Evolutionary conservation across 495 filamentous ascomycete genomes (phyloP).

Genomic region (Jackrogersella multiformis): DNA sequence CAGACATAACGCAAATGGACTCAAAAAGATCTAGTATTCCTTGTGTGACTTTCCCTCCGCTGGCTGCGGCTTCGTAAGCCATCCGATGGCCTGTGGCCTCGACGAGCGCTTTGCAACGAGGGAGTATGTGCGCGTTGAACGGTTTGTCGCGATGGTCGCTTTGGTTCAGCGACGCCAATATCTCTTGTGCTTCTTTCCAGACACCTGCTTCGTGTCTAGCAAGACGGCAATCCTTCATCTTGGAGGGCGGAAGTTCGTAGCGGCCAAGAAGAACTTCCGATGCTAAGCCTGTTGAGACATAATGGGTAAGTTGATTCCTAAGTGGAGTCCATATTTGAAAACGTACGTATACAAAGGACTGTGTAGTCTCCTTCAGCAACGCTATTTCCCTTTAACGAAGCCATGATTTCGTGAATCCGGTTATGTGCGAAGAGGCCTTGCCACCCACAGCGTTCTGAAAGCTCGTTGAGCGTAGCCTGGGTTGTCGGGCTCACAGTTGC

Average conservation of each 20-base stretch:
- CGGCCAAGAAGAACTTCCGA: slow-evolving; percentile 50
- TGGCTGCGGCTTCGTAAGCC: slow-evolving; percentile 52
- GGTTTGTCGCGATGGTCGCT: slow-evolving; percentile 38
- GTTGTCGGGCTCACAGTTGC: slow-evolving; percentile 29
- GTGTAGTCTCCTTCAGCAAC: slow-evolving; percentile 50
- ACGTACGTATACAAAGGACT: slow-evolving; percentile 47
- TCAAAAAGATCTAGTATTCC: slow-evolving; percentile 47
- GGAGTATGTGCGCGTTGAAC: slow-evolving; percentile 48
- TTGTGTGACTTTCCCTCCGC: slow-evolving; percentile 32
- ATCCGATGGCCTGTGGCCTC: slow-evolving; percentile 51
- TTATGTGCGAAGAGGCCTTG: slow-evolving; percentile 49
- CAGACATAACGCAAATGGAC: slow-evolving; percentile 41
- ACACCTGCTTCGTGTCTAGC: slow-evolving; percentile 47
- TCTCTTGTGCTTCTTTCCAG: slow-evolving; percentile 32
- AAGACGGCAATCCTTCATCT: slow-evolving; percentile 32
- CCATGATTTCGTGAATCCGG: slow-evolving; percentile 30
- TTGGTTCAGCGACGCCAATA: slow-evolving; percentile 25
- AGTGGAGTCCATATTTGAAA: no score
- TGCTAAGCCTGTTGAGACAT: no score
- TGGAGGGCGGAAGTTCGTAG: slow-evolving; percentile 46
- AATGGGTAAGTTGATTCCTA: no score
- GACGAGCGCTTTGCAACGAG: slow-evolving; percentile 45
- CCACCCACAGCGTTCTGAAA: slow-evolving; percentile 48
- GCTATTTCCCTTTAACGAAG: slow-evolving; percentile 29
- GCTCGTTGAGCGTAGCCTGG: slow-evolving; percentile 31